phyloP scores from a whole-genome alignment of 805 yeast species.

The Metschnikowia santaceciliae region DNA sequence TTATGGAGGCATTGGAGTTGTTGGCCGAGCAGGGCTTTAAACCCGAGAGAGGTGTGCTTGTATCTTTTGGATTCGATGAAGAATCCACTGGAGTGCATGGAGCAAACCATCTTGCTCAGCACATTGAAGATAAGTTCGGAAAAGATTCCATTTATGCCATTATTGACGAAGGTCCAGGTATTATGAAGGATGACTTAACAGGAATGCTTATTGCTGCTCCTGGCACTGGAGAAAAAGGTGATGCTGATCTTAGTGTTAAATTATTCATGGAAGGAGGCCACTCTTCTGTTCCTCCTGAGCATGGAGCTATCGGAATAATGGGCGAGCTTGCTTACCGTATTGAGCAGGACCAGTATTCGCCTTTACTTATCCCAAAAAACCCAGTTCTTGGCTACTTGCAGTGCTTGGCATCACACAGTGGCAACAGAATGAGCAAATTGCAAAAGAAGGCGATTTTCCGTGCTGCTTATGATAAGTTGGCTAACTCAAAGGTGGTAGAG shows the following conservation, averaged over 20 bases:
- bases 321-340: conserved; percentile 53
- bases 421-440: conserved; percentile 20
- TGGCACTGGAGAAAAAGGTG: conserved; percentile 18
- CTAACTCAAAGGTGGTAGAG: conserved; percentile 26
- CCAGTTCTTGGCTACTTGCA: conserved; percentile 58
- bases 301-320: conserved; percentile 73
- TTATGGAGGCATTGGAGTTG: conserved; percentile 44
- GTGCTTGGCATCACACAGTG: conserved; percentile 56
- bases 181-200: conserved; percentile 8
- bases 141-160: conserved; percentile 16
- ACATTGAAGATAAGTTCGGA: conserved; percentile 12
- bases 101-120: conserved; percentile 8
- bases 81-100: conserved; percentile 16
- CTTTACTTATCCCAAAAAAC: conserved; percentile 47
- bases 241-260: conserved; percentile 19
- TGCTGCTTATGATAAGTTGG: conserved; percentile 33
- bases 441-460: conserved; percentile 31
- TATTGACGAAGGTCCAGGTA: conserved; percentile 19
- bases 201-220: conserved; percentile 14
- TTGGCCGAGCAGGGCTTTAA: conserved; percentile 9
- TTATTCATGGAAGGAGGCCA: conserved; percentile 73
- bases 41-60: conserved; percentile 14
- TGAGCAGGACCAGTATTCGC: conserved; percentile 53
- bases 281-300: conserved; percentile 76
- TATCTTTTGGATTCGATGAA: conserved; percentile 19